Conservation (phyloP, 352 stramenopile genomes). For the Phytophthora nicotianae region DNA sequence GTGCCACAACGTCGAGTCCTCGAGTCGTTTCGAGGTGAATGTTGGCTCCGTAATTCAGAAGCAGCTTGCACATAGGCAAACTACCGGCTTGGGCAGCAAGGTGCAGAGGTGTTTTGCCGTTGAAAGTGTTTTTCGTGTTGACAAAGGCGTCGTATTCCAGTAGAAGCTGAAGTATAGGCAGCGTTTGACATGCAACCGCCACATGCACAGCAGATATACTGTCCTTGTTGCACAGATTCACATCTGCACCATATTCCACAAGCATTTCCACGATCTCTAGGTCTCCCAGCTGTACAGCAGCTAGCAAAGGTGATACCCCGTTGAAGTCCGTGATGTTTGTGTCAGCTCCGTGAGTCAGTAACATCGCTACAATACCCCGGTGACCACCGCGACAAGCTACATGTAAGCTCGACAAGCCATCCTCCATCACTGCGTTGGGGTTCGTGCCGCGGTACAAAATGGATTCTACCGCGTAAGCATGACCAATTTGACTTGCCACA, state of each 20-base stretch:
- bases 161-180: conserved; percentile 46
- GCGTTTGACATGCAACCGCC: conserved; percentile 47
- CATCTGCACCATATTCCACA: conserved; percentile 51
- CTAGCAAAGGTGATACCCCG: conserved; percentile 58
- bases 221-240: conserved; percentile 51
- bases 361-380: conserved; percentile 45
- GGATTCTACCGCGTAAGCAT: conserved; percentile 47
- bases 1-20: conserved; percentile 29
- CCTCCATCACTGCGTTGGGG: conserved; percentile 44
- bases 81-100: conserved; percentile 60
- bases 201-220: conserved; percentile 56
- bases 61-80: conserved; percentile 51
- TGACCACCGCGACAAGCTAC: conserved; percentile 50
- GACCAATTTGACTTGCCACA: conserved; percentile 53
- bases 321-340: conserved; percentile 43
- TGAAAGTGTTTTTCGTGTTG: conserved; percentile 53
- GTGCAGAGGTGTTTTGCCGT: conserved; percentile 61
- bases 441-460: conserved; percentile 52
- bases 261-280: conserved; percentile 52
- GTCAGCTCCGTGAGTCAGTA: conserved; percentile 52
- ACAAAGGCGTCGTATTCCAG: conserved; percentile 54
- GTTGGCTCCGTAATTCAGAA: conserved; percentile 42
- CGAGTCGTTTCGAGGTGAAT: conserved; percentile 36
- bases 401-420: conserved; percentile 53
- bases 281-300: conserved; percentile 53